These are phyloP conservation scores for Klebsormidium nitens DNA, from an alignment of 139 green algal genomes.

Conservation along the genomic window DNA sequence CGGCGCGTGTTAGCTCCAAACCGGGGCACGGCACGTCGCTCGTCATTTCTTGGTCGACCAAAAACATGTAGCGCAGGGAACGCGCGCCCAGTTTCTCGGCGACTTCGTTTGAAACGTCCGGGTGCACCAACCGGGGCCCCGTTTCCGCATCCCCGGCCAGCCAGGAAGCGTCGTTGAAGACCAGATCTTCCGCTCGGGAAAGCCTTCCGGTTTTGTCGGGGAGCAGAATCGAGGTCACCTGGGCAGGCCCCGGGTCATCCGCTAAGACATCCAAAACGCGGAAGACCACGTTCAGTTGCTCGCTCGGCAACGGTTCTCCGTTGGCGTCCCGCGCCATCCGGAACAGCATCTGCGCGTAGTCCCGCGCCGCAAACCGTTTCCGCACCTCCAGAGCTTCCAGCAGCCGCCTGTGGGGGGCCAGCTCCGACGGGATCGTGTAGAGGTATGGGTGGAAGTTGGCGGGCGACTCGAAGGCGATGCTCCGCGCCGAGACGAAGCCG, in stretches of 20 bases:
- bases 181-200: conserved; percentile 33
- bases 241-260: background rate
- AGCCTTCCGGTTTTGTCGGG: conserved; percentile 49
- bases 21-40: conserved; percentile 41
- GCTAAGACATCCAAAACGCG: conserved; percentile 24
- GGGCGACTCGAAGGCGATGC: conserved; percentile 19
- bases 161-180: conserved; percentile 67
- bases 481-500: conserved; percentile 39
- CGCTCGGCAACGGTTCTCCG: conserved; percentile 8
- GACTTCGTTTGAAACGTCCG: conserved; percentile 35
- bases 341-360: conserved; percentile 24
- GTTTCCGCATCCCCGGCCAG: conserved; percentile 25
- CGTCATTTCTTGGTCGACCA: conserved; percentile 30
- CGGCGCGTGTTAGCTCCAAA: no score
- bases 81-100: conserved; percentile 57
- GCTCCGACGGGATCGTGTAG: conserved; percentile 36
- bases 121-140: conserved; percentile 48
- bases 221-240: conserved; percentile 18
- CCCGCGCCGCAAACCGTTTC: conserved; percentile 1
- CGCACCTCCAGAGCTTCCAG: conserved; percentile 27
- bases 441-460: conserved; percentile 49
- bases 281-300: conserved; percentile 19
- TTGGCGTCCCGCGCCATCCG: conserved; percentile 11
- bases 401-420: conserved; percentile 20
- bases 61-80: conserved; percentile 39